Evolutionary conservation across 148 eudicot species (phyloP), one percentile per base, ranked within the genome.

Genomic region (Heliamphora exappendiculata): DNA sequence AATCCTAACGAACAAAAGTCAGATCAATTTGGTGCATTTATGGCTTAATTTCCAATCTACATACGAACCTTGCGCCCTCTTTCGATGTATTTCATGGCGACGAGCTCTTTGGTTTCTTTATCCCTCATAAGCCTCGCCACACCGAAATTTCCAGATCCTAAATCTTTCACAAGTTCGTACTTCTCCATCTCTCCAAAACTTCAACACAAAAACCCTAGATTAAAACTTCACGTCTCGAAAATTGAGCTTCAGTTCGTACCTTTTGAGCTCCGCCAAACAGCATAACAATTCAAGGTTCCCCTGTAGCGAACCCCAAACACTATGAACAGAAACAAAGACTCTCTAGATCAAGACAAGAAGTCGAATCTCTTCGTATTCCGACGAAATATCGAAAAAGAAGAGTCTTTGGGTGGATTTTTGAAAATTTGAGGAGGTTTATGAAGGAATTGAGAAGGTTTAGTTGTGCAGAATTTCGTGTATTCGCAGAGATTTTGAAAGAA

Each of bases 11-110:
- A n/a, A 0, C 2, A 20, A 70, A 7, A 19, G 59, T 33, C 29
- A 36, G 75, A 72, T 49, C 42, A 66, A 39, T n/a, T 2, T 26
- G 19, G 50, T 73, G 63, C 28, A 22, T 57, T 11, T 34, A 2
- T 20, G 65, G 39, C 9, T 33, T 41, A 57, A 54, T 34, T 49
- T 59, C 20, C 36, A 24, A 72, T 36, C n/a, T 51, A 20, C 1
- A 34, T 0, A 67, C 73, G 67, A 75, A 92, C 93, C 95, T 81
- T 92, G 31, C 65, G 87, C 33, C 95, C 95, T 47, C 95, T 88
- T 57, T 90, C 98, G 75, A 93, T 93, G 82, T 88, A 93, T 87
- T 93, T 91, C 96, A 91, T 91, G 70, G 98, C 98, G n/a, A 93
- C 92, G 57, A 93, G 96, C 79, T 89, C 98, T 55, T 87, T 93